Evolutionary conservation across 2,329 filamentous ascomycete genomes (phyloP).

Genomic region (Pestalotiopsis sp.): DNA sequence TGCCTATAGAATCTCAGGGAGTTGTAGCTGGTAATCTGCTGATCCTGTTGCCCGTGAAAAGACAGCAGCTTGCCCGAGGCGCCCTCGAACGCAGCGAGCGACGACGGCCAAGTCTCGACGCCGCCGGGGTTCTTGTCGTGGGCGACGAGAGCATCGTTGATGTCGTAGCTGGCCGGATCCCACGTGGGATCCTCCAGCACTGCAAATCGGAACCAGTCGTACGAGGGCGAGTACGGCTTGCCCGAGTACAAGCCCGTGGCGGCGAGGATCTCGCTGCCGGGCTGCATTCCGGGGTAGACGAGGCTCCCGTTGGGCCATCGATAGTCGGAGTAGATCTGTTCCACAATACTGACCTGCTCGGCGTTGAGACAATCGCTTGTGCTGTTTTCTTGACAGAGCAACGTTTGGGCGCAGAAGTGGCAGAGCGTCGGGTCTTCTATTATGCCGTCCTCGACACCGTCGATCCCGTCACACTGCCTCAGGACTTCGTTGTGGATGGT

Average conservation of each 20-base stretch:
- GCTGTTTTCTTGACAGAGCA: conserved; percentile 33
- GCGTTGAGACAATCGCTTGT: conserved; percentile 43
- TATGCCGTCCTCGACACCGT: conserved; percentile 42
- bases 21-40: conserved; percentile 46
- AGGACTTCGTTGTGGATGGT: conserved; percentile 34
- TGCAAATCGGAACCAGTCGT: conserved; percentile 50
- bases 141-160: conserved; percentile 34
- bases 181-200: conserved; percentile 46
- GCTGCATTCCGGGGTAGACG: conserved; percentile 51
- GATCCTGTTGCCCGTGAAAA: conserved; percentile 46
- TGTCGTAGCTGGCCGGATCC: conserved; percentile 38
- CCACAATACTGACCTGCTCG: conserved; percentile 45
- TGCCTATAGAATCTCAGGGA: conserved; percentile 50
- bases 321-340: conserved; percentile 43
- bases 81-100: conserved; percentile 35
- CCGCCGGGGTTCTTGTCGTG: conserved; percentile 20
- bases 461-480: conserved; percentile 43
- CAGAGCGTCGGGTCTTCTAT: conserved; percentile 42
- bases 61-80: conserved; percentile 42
- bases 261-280: conserved; percentile 45
- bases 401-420: conserved; percentile 34
- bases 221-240: conserved; percentile 41
- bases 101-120: conserved; percentile 35
- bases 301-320: conserved; percentile 45
- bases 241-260: conserved; percentile 41